phyloP scores from a whole-genome alignment of 2,329 filamentous ascomycete genomes.

The Ophiostoma australiae region DNA sequence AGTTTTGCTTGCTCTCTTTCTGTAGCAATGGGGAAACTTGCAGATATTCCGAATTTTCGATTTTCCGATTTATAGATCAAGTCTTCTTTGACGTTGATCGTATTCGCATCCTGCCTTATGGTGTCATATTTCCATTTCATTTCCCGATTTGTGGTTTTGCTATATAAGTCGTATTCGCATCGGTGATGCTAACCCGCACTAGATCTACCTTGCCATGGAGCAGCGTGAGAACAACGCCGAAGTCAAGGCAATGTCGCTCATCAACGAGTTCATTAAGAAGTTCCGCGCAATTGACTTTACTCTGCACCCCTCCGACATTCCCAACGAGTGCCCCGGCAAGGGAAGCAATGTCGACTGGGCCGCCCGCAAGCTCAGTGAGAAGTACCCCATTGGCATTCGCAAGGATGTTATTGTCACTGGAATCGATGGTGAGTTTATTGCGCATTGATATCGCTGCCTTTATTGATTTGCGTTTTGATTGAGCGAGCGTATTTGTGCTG shows the following conservation, averaged over 20 bases:
- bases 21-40: background rate
- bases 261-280: conserved; percentile 58
- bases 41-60: background rate
- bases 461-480: background rate
- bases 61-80: background rate
- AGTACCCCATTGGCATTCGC: conserved; percentile 49
- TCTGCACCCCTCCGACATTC: conserved; percentile 60
- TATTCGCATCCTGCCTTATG: background rate
- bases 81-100: conserved; percentile 5
- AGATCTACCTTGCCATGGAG: conserved; percentile 72
- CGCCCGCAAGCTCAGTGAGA: conserved; percentile 59
- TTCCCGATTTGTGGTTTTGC: background rate
- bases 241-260: conserved; percentile 57
- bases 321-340: conserved; percentile 66
- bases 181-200: background rate
- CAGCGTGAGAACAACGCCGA: conserved; percentile 58
- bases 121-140: conserved; percentile 3
- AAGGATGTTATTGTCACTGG: conserved; percentile 64
- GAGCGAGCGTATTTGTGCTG: background rate
- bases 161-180: conserved; percentile 16
- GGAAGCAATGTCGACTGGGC: conserved; percentile 71
- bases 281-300: conserved; percentile 65
- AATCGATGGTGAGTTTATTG: conserved; percentile 59
- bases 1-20: conserved; percentile 36
- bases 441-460: background rate